Evolutionary conservation across 148 eudicot species (phyloP).

Genomic region (Amaranthus hypochondriacus): DNA sequence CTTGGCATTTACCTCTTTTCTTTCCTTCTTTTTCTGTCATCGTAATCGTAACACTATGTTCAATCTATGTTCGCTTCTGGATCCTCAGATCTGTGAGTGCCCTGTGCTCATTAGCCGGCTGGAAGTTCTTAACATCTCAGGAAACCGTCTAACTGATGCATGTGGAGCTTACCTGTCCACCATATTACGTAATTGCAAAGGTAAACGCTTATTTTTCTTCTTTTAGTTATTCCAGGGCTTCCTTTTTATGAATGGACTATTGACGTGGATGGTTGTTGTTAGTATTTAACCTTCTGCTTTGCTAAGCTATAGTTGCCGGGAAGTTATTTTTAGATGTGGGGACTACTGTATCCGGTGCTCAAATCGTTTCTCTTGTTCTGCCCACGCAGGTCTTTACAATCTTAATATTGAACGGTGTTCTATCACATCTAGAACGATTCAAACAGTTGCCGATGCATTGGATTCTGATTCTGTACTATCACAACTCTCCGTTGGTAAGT

Average conservation of each 20-base stretch:
- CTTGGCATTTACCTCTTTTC: not conserved
- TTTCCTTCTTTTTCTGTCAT: too few relatives aligned
- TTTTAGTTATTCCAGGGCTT: not conserved
- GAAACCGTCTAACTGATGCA: slow-evolving; percentile 85
- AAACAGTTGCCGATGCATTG: slow-evolving; percentile 68
- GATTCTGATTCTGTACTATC: slow-evolving; percentile 54
- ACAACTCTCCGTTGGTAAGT: slow-evolving; percentile 67
- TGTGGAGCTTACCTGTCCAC: slow-evolving; percentile 74
- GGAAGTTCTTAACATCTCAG: slow-evolving; percentile 90
- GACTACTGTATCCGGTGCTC: not conserved
- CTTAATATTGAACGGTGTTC: slow-evolving; percentile 81
- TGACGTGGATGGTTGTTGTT: not conserved
- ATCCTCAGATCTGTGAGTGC: slow-evolving; percentile 82
- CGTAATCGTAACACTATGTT: not conserved
- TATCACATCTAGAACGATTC: slow-evolving; percentile 82
- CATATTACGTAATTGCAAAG: slow-evolving; percentile 73
- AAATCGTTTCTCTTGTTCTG: slow-evolving; percentile 10
- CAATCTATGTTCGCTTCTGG: not conserved
- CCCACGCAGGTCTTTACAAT: slow-evolving; percentile 69
- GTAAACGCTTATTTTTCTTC: slow-evolving; percentile 25
- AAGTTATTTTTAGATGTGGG: not conserved
- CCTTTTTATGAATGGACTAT: not conserved
- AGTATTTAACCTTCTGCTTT: not conserved
- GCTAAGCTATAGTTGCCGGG: too few relatives aligned
- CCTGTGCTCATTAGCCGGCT: slow-evolving; percentile 70